These are phyloP conservation scores for Ceriops decandra DNA, from an alignment of 345 rosid species.

Conservation along the genomic window DNA sequence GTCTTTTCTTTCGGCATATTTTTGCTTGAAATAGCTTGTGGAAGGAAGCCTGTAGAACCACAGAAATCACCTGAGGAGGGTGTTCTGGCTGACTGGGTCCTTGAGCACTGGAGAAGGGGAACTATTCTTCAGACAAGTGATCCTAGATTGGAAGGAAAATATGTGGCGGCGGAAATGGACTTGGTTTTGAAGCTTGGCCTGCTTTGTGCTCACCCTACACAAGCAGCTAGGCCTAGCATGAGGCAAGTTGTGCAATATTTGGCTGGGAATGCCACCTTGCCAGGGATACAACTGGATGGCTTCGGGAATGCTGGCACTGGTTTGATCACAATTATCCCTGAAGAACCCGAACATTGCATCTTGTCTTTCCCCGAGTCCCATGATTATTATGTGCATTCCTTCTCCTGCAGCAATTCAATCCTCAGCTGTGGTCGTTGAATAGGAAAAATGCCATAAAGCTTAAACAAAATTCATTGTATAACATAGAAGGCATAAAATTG, in stretches of 20 bases:
- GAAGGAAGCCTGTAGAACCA: slow-evolving; percentile 9
- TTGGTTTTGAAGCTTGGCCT: slow-evolving; percentile 15
- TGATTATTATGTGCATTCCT: background rate
- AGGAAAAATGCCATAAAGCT: no score
- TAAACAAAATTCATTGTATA: no score
- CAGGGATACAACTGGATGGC: slow-evolving; percentile 5
- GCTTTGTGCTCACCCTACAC: slow-evolving; percentile 5
- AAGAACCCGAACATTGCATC: no score
- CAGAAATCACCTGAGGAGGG: background rate
- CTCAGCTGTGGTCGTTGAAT: slow-evolving; percentile 5
- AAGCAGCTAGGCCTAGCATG: slow-evolving; percentile 18
- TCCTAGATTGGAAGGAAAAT: slow-evolving; percentile 10
- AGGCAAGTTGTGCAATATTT: slow-evolving; percentile 15
- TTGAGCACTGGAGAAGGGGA: slow-evolving; percentile 12
- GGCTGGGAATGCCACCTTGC: slow-evolving; percentile 11
- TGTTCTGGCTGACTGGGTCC: slow-evolving; percentile 14
- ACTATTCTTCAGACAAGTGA: slow-evolving; percentile 8
- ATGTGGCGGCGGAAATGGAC: slow-evolving; percentile 9
- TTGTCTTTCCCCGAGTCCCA: background rate
- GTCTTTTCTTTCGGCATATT: slow-evolving; percentile 17
- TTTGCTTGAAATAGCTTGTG: slow-evolving; percentile 22
- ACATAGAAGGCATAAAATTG: no score
- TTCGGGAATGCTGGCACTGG: background rate
- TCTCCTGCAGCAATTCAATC: background rate
- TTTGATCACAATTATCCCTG: background rate